A percentile compares a stretch with the other conserved stretches of the same genome.
Evolutionary conservation across 1,139 yeast species (phyloP).

Genomic region (Pichia sp.): DNA sequence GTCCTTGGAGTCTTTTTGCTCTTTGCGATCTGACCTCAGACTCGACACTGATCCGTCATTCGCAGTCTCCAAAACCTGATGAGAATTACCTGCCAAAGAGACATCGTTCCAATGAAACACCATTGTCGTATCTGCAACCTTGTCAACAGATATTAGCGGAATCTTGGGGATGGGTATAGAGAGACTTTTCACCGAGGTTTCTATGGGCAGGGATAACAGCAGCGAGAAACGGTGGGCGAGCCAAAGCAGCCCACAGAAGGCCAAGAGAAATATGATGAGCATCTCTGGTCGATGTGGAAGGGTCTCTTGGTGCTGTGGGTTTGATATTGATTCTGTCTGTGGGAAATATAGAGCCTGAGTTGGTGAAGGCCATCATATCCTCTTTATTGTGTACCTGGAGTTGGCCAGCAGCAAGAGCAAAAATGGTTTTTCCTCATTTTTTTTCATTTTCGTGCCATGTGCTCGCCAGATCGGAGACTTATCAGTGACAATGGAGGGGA

Average conservation of each 20-base stretch:
- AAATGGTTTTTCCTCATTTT: not conserved
- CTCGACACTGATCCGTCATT: not conserved
- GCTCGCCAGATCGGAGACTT: not conserved
- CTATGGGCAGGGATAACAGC: constrained; percentile 46
- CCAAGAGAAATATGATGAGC: constrained; percentile 24
- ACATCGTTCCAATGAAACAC: constrained; percentile 53
- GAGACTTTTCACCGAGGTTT: constrained; percentile 45
- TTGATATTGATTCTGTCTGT: too few relatives aligned
- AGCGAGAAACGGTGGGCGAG: constrained; percentile 42
- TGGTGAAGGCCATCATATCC: too few relatives aligned
- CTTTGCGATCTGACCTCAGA: constrained; percentile 3
- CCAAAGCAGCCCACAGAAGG: constrained; percentile 37
- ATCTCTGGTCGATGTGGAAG: constrained; percentile 15
- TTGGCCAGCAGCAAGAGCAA: not conserved
- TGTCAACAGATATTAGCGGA: constrained; percentile 54
- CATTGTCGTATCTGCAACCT: constrained; percentile 46
- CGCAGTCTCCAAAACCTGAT: not conserved
- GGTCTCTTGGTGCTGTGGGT: too few relatives aligned
- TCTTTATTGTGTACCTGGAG: too few relatives aligned
- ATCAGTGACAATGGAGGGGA: not conserved
- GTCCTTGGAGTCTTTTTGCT: constrained; percentile 10
- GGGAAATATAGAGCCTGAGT: too few relatives aligned
- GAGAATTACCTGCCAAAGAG: not conserved
- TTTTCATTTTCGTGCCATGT: not conserved
- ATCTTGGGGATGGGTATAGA: constrained; percentile 56